These are phyloP conservation scores for Apiosordaria backusii DNA, from an alignment of 495 filamentous ascomycete genomes.

Conservation along the genomic window DNA sequence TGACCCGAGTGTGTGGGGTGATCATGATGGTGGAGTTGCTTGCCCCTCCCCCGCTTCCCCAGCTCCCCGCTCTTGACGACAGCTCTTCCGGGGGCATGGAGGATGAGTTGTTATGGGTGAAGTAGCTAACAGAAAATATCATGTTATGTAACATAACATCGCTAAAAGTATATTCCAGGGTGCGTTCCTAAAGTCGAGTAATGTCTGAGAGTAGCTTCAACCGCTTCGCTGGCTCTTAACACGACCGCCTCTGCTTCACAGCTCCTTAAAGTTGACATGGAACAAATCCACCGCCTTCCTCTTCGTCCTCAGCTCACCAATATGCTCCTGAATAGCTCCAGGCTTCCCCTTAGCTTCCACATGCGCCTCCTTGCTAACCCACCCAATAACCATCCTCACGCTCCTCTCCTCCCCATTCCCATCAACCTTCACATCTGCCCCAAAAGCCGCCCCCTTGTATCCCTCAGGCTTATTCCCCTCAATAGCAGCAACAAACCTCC, in stretches of 20 bases:
- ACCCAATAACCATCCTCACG: conserved; percentile 19
- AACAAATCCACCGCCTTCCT: conserved; percentile 21
- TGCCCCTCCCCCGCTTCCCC: conserved; percentile 11
- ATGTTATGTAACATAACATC: neutral
- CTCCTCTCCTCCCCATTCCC: neutral
- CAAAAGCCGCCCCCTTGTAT: conserved; percentile 11
- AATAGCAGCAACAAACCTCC: conserved; percentile 8
- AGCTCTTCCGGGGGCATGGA: neutral
- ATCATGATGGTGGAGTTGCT: neutral
- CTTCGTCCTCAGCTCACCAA: conserved; percentile 13
- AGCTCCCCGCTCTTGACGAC: conserved; percentile 5
- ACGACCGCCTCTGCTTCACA: conserved; percentile 1
- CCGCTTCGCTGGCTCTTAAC: too few species aligned
- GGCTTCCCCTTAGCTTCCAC: conserved; percentile 12
- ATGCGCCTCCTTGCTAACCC: conserved; percentile 13
- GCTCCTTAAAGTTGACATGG: conserved; percentile 19
- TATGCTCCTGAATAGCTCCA: conserved; percentile 18
- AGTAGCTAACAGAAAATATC: neutral
- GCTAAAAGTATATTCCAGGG: neutral
- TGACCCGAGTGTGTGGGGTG: neutral
- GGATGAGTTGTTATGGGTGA: neutral
- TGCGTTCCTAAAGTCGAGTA: too few species aligned
- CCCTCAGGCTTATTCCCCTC: conserved; percentile 13
- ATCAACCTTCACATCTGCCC: neutral
- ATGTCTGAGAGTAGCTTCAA: too few species aligned